phyloP scores from a whole-genome alignment of 2,329 filamentous ascomycete genomes.

The Penicillium sp. region DNA sequence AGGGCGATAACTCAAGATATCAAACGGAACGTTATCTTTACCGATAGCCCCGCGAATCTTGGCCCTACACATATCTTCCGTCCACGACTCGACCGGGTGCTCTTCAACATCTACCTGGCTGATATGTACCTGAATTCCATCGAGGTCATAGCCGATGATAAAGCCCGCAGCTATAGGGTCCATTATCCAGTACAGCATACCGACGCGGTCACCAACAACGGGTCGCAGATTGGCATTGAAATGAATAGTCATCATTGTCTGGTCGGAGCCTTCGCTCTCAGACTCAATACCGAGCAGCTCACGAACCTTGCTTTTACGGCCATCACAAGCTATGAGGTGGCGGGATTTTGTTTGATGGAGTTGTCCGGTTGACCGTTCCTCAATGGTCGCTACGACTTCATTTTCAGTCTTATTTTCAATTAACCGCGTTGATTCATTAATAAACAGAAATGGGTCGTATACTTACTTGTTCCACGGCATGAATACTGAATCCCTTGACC shows the following conservation, averaged over 20 bases:
- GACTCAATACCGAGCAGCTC: conserved; percentile 34
- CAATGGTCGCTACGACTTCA: conserved; percentile 1
- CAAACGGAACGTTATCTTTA: conserved; percentile 30
- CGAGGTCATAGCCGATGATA: conserved; percentile 46
- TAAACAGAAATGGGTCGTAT: not conserved
- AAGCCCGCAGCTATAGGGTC: conserved; percentile 46
- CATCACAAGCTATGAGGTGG: conserved; percentile 40
- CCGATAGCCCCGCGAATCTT: conserved; percentile 33
- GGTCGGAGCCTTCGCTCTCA: conserved; percentile 46
- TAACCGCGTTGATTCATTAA: not conserved
- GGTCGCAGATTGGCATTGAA: conserved; percentile 45
- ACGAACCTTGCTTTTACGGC: conserved; percentile 32
- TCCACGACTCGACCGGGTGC: conserved; percentile 39
- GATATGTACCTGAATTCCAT: conserved; percentile 44
- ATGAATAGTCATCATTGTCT: conserved; percentile 50
- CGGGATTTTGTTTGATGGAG: conserved; percentile 29
- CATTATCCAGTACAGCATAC: conserved; percentile 49
- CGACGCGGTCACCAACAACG: conserved; percentile 39
- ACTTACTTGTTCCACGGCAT: conserved; percentile 4
- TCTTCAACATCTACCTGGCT: conserved; percentile 45
- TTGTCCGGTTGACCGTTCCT: conserved; percentile 1
- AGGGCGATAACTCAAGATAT: conserved; percentile 43
- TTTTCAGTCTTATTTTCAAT: not conserved
- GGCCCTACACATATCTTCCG: conserved; percentile 33
- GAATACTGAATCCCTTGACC: conserved; percentile 6